phyloP scores from a whole-genome alignment of 164 flowering plant species.

The Litsea cubeba region DNA sequence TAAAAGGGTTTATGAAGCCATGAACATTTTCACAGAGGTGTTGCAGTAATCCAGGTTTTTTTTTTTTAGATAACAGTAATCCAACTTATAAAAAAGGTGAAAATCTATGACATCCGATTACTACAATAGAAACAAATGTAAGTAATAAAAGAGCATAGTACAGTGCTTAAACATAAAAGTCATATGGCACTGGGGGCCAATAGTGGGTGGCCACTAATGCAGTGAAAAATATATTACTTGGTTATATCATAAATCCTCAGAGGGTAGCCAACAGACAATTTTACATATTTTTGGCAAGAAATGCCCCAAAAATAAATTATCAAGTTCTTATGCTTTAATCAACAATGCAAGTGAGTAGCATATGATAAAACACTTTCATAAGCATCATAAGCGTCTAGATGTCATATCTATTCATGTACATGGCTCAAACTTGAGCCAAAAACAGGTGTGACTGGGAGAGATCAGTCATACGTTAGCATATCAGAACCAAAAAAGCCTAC shows the following conservation, averaged over 20 bases:
- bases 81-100: no score
- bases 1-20: no score
- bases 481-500: background rate
- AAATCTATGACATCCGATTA: no score
- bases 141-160: no score
- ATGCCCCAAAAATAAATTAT: background rate
- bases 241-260: background rate
- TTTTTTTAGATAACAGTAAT: no score
- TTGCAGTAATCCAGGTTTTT: no score
- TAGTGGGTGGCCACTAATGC: no score
- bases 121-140: no score
- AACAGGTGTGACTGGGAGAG: background rate
- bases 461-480: background rate
- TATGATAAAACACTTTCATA: background rate
- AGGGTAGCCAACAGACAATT: background rate
- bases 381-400: background rate
- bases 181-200: no score
- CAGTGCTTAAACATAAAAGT: no score
- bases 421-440: background rate
- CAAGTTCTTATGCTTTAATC: background rate
- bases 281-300: background rate
- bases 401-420: background rate
- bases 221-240: no score
- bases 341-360: background rate
- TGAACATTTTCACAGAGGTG: no score